These are phyloP conservation scores for Calonectria pteridis DNA, from an alignment of 2,329 filamentous ascomycete species.

Conservation along the genomic window DNA sequence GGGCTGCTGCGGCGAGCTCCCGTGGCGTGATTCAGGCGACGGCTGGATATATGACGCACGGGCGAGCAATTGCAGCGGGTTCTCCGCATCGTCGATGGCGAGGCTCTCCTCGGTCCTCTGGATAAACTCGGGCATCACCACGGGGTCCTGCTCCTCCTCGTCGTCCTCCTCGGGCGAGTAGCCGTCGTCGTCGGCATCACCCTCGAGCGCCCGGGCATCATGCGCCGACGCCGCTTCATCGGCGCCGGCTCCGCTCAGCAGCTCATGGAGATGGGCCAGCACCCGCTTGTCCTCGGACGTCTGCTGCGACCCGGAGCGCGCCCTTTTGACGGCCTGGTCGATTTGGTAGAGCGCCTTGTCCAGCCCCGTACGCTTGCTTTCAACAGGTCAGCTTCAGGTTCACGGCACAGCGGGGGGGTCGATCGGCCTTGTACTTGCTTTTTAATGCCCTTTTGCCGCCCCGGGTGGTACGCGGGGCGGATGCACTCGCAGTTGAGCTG, in stretches of 20 bases:
- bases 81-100: conserved; percentile 79
- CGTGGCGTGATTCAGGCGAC: conserved; percentile 54
- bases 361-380: conserved; percentile 78
- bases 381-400: conserved; percentile 19
- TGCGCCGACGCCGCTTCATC: conserved; percentile 36
- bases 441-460: conserved; percentile 81
- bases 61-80: conserved; percentile 79
- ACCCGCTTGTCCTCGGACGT: conserved; percentile 60
- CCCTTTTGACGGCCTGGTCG: conserved; percentile 74
- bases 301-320: conserved; percentile 58
- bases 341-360: conserved; percentile 82
- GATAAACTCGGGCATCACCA: conserved; percentile 43
- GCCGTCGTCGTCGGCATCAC: conserved; percentile 45
- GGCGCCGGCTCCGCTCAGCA: conserved; percentile 50
- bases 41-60: conserved; percentile 77
- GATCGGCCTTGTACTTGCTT: conserved; percentile 65
- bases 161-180: conserved; percentile 50
- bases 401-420: neutral
- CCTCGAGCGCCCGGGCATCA: conserved; percentile 24
- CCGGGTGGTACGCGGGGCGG: conserved; percentile 79
- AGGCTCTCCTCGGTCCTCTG: conserved; percentile 62
- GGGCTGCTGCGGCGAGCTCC: conserved; percentile 43
- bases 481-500: conserved; percentile 72
- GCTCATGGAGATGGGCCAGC: conserved; percentile 56
- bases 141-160: conserved; percentile 43